Percentiles rank a stretch among this genome's conserved stretches.
phyloP scores from a whole-genome alignment of 2,329 filamentous ascomycete genomes.

The Alternaria panax region DNA sequence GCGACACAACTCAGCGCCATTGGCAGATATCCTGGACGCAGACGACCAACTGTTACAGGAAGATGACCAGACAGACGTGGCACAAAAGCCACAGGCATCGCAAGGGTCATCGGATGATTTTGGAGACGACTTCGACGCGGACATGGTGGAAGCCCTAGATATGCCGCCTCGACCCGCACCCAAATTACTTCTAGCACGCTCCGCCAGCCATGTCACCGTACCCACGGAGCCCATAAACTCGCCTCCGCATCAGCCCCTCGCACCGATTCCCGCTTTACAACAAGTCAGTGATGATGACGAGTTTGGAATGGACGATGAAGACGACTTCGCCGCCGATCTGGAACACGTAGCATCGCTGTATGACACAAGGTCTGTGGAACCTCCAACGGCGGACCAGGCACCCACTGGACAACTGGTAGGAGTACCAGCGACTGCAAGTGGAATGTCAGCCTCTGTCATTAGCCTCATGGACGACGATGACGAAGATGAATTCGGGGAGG shows the following conservation, averaged over 20 bases:
- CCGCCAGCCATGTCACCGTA: constrained; percentile 11
- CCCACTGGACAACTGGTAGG: background rate
- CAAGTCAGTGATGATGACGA: constrained; percentile 52
- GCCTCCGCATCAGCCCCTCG: background rate
- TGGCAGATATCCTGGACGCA: constrained; percentile 7
- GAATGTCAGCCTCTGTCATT: constrained; percentile 28
- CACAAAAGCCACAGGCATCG: constrained; percentile 9
- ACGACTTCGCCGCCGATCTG: constrained; percentile 64
- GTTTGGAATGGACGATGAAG: constrained; percentile 56
- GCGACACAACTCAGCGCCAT: constrained; percentile 9
- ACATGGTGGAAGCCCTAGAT: constrained; percentile 45
- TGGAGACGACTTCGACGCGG: constrained; percentile 46
- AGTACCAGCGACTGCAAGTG: constrained; percentile 5
- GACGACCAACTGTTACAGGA: constrained; percentile 12
- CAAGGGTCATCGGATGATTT: constrained; percentile 47
- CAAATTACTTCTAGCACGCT: constrained; percentile 3
- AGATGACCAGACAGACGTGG: constrained; percentile 4
- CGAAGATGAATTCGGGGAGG: constrained; percentile 69
- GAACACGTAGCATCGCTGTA: constrained; percentile 65
- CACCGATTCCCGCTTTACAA: background rate
- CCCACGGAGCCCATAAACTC: constrained; percentile 18
- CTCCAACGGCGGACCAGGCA: constrained; percentile 12
- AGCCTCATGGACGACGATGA: constrained; percentile 19
- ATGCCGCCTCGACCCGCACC: constrained; percentile 19
- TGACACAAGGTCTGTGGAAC: constrained; percentile 53